Conservation (phyloP, 768 basidiomycete species). For the Tricholoma saponaceum region DNA sequence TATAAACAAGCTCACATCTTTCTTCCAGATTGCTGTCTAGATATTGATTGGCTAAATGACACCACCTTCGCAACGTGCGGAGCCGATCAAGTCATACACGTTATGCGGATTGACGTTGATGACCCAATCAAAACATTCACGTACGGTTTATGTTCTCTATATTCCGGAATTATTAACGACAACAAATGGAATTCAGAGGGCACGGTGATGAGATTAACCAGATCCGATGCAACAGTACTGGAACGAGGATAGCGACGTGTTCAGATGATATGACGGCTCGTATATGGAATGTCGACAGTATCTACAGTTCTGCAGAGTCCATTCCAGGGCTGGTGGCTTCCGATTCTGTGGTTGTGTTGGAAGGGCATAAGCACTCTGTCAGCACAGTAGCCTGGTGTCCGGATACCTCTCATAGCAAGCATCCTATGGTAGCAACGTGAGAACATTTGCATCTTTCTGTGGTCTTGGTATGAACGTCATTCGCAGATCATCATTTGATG, state of each 20-base stretch:
- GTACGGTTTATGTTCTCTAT: constrained; percentile 35
- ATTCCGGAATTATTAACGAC: background rate
- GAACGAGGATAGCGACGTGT: constrained; percentile 71
- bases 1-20: background rate
- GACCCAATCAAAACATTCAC: constrained; percentile 58
- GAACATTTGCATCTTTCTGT: constrained; percentile 16
- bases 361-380: constrained; percentile 65
- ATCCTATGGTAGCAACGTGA: constrained; percentile 72
- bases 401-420: constrained; percentile 36
- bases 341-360: constrained; percentile 40
- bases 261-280: constrained; percentile 79
- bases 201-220: constrained; percentile 78
- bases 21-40: constrained; percentile 66
- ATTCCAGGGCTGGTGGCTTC: constrained; percentile 38
- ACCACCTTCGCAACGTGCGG: constrained; percentile 70
- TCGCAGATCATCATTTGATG: constrained; percentile 73
- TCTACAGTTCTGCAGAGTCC: constrained; percentile 31
- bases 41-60: constrained; percentile 76
- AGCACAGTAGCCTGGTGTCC: constrained; percentile 72
- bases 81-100: constrained; percentile 59
- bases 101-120: constrained; percentile 50
- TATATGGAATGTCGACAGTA: constrained; percentile 64
- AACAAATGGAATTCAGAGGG: constrained; percentile 39
- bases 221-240: constrained; percentile 62
- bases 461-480: background rate